Conservation (phyloP, 352 stramenopile species). For the Globisporangium spiculum region DNA sequence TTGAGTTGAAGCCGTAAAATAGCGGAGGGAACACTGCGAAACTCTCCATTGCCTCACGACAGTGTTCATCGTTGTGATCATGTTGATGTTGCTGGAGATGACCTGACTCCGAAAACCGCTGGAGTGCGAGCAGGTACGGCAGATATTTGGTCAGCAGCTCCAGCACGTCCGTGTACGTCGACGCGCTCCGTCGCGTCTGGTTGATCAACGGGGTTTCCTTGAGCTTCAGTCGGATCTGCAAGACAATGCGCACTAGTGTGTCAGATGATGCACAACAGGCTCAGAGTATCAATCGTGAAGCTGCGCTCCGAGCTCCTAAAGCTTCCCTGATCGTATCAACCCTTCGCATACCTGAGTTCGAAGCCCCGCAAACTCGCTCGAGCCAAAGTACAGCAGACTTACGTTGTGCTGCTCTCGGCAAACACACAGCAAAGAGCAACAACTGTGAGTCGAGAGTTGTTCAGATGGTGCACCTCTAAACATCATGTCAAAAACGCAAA, state of each 20-base stretch:
- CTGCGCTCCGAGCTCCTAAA: background rate
- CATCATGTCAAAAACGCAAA: too few species aligned
- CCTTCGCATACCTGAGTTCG: constrained; percentile 31
- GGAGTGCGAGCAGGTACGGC: constrained; percentile 36
- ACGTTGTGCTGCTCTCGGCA: constrained; percentile 23
- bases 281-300: too few species aligned
- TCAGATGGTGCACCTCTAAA: too few species aligned
- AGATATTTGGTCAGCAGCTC: constrained; percentile 43
- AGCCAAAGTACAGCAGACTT: constrained; percentile 37
- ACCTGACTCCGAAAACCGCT: constrained; percentile 20
- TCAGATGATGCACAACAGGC: too few species aligned
- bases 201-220: constrained; percentile 38
- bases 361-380: constrained; percentile 31
- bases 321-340: too few species aligned
- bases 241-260: too few species aligned
- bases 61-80: background rate
- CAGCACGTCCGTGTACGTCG: constrained; percentile 27
- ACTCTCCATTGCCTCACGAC: background rate
- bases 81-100: background rate
- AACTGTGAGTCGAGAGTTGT: background rate
- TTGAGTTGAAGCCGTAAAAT: constrained; percentile 41
- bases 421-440: background rate
- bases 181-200: constrained; percentile 17
- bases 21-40: constrained; percentile 32
- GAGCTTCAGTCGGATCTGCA: constrained; percentile 49